phyloP scores from a whole-genome alignment of 257 asterid species.

The Primulina tabacum region DNA sequence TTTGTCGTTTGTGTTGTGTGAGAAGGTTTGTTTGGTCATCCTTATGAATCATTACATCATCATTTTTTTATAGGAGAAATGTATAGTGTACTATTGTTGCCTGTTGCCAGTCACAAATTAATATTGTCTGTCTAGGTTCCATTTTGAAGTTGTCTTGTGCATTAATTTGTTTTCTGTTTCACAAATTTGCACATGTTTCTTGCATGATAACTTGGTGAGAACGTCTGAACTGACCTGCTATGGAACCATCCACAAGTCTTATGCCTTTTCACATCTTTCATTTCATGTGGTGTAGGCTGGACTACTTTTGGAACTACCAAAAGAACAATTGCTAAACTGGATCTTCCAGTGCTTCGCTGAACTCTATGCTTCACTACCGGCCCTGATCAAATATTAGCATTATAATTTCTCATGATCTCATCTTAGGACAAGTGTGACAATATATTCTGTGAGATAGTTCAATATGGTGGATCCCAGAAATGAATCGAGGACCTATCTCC shows the following conservation, averaged over 20 bases:
- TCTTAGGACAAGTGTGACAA: slow-evolving; percentile 5
- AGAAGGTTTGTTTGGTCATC: not conserved
- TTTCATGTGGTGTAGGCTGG: slow-evolving; percentile 62
- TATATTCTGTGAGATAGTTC: not conserved
- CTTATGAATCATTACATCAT: not conserved
- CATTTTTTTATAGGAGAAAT: slow-evolving; percentile 1
- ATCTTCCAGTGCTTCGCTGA: slow-evolving; percentile 87
- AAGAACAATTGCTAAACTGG: slow-evolving; percentile 95
- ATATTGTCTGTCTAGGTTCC: not conserved
- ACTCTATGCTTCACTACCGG: slow-evolving; percentile 77
- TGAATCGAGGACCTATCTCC: slow-evolving; percentile 12
- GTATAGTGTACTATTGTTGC: not conserved
- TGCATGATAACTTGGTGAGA: slow-evolving; percentile 3
- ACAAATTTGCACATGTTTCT: slow-evolving; percentile 6
- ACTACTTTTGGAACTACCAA: slow-evolving; percentile 88
- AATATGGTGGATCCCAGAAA: slow-evolving; percentile 15
- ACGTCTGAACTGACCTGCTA: not conserved
- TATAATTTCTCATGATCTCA: slow-evolving; percentile 19
- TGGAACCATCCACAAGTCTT: not conserved
- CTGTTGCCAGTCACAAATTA: slow-evolving; percentile 3
- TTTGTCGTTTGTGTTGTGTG: not conserved
- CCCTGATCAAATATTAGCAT: slow-evolving; percentile 73
- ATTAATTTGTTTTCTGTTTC: not conserved
- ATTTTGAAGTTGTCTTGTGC: not conserved
- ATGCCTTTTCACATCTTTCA: slow-evolving; percentile 1